Percentiles rank a stretch among this genome's conserved stretches.
These are phyloP conservation scores for Acanthamoeba castellanii DNA, from an alignment of 208 protist species.

Conservation along the genomic window DNA sequence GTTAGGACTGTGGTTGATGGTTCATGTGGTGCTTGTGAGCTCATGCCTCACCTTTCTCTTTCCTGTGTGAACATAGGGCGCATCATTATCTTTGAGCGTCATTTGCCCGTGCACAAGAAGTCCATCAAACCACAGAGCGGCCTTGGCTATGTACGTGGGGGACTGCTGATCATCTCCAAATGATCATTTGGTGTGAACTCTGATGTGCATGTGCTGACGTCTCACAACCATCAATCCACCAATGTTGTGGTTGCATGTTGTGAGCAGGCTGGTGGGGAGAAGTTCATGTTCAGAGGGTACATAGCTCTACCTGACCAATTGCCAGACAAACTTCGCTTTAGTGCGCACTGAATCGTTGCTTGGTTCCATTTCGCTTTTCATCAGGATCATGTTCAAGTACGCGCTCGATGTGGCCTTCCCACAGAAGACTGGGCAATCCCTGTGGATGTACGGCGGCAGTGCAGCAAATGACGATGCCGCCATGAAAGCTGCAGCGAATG, in stretches of 20 bases:
- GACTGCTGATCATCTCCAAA: background rate
- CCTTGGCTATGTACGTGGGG: background rate
- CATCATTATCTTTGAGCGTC: conserved; percentile 60
- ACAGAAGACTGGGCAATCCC: background rate
- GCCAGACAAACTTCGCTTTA: no score
- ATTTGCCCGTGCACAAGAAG: conserved; percentile 24
- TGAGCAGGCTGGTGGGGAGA: conserved; percentile 41
- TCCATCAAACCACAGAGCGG: conserved; percentile 40
- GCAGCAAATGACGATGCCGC: conserved; percentile 2
- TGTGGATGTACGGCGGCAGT: conserved; percentile 57
- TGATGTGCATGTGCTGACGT: background rate
- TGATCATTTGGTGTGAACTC: background rate
- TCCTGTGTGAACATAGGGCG: background rate
- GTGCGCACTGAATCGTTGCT: no score
- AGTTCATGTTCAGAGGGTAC: conserved; percentile 64
- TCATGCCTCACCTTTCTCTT: background rate
- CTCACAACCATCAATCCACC: no score
- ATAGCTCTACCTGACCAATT: background rate
- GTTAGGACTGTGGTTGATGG: background rate
- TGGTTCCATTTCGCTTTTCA: background rate
- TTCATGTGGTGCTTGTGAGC: no score
- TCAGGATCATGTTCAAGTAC: conserved; percentile 71
- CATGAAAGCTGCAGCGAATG: conserved; percentile 49
- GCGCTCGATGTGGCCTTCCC: conserved; percentile 26
- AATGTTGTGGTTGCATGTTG: background rate